A percentile compares a stretch with the other conserved stretches of the same genome.
phyloP scores from a whole-genome alignment of 345 rosid species.

The Camelina neglecta region DNA sequence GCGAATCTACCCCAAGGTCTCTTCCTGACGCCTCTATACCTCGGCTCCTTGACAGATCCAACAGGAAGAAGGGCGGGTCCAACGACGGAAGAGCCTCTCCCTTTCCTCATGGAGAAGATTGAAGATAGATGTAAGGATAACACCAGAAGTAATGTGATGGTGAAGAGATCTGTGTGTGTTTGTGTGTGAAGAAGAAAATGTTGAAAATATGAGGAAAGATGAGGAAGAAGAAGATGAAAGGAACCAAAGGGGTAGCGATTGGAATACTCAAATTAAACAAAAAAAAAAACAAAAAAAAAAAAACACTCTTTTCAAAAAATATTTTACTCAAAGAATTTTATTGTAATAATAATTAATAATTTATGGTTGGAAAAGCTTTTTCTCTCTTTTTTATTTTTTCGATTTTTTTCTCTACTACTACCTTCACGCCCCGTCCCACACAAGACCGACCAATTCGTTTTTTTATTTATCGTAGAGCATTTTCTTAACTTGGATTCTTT shows the following conservation, averaged over 20 bases:
- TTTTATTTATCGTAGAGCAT: not conserved
- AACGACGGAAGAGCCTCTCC: conserved; percentile 54
- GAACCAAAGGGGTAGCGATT: conserved; percentile 33
- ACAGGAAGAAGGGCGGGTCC: conserved; percentile 40
- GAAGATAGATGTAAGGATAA: not conserved
- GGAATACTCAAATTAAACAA: not conserved
- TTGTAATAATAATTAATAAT: not conserved
- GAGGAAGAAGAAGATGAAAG: conserved; percentile 15
- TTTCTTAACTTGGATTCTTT: conserved; percentile 38
- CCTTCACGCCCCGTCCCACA: conserved; percentile 44
- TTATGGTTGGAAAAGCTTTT: conserved; percentile 43
- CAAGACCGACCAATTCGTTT: conserved; percentile 43
- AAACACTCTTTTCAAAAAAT: conserved; percentile 11
- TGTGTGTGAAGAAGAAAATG: conserved; percentile 15
- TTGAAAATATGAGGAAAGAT: conserved; percentile 26
- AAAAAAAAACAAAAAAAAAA: too few relatives aligned
- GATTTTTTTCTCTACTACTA: conserved; percentile 23
- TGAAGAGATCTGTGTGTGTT: conserved; percentile 42
- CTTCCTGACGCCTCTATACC: conserved; percentile 90
- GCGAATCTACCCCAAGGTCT: conserved; percentile 94
- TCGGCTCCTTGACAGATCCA: conserved; percentile 61
- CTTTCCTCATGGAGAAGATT: conserved; percentile 59
- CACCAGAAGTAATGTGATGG: conserved; percentile 40
- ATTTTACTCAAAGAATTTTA: not conserved
- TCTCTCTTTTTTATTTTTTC: not conserved